Evolutionary conservation across 306 rosid genomes (phyloP).

Genomic region (Hippophae tibetana): DNA sequence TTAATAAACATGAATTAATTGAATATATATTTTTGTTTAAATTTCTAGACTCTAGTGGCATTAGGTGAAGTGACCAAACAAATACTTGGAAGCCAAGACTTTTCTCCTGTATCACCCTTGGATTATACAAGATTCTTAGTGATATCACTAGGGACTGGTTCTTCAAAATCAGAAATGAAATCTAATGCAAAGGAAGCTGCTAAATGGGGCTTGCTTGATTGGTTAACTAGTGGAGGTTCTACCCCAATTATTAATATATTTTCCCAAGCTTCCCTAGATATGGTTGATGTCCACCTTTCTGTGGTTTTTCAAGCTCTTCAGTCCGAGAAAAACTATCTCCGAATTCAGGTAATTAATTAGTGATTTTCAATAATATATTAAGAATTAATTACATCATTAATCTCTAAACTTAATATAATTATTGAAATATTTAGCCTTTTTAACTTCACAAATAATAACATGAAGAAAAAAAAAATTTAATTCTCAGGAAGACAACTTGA

Average conservation of each 20-base stretch:
- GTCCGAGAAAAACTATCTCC: slow-evolving; percentile 28
- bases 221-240: slow-evolving; percentile 32
- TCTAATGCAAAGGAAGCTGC: slow-evolving; percentile 24
- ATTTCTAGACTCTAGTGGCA: slow-evolving; percentile 41
- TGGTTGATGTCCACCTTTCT: slow-evolving; percentile 24
- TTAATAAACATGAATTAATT: not conserved
- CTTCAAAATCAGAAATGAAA: slow-evolving; percentile 16
- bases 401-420: not conserved
- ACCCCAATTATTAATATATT: slow-evolving; percentile 21
- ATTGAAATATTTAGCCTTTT: not conserved
- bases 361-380: not conserved
- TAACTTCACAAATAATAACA: not conserved
- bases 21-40: not conserved
- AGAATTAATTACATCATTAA: not conserved
- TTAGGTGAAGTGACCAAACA: slow-evolving; percentile 42
- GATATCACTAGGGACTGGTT: slow-evolving; percentile 49
- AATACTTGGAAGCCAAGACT: slow-evolving; percentile 19
- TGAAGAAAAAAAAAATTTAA: not conserved
- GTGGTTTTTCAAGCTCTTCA: slow-evolving; percentile 20
- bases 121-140: slow-evolving; percentile 28
- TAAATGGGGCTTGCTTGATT: slow-evolving; percentile 27
- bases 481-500: slow-evolving; percentile 42
- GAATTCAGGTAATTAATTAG: not conserved
- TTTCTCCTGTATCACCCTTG: slow-evolving; percentile 18
- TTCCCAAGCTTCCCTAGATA: slow-evolving; percentile 17